Evolutionary conservation across 2,329 filamentous ascomycete species (phyloP).

Genomic region (Fusarium dlaminii): DNA sequence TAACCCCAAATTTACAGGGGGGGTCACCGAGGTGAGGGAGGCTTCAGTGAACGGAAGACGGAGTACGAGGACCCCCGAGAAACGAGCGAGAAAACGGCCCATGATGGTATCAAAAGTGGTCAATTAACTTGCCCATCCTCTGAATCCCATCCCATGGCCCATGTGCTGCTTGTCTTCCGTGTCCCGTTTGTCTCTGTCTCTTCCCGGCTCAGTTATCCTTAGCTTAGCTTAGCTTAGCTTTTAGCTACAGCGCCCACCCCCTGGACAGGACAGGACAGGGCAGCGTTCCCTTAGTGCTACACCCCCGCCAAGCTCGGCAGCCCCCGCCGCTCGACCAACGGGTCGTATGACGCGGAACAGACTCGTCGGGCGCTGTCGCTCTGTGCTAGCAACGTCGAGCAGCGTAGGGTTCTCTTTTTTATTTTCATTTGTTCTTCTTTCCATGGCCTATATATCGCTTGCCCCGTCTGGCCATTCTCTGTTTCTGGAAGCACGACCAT

Average conservation of each 20-base stretch:
- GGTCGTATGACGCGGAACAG: slow-evolving; percentile 44
- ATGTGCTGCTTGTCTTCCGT: not conserved
- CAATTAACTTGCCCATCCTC: slow-evolving; percentile 36
- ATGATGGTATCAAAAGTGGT: slow-evolving; percentile 19
- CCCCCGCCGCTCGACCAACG: slow-evolving; percentile 40
- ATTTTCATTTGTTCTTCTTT: not conserved
- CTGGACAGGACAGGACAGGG: not conserved
- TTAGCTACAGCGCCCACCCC: not conserved
- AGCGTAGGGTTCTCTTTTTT: not conserved
- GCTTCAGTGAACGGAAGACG: not conserved
- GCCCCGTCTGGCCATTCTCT: slow-evolving; percentile 44
- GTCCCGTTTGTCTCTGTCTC: not conserved
- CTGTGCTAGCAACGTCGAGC: not conserved
- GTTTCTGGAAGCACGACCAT: slow-evolving; percentile 26
- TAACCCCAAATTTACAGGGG: not conserved
- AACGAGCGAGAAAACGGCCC: slow-evolving; percentile 29
- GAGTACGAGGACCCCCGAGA: slow-evolving; percentile 17
- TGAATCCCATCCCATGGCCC: slow-evolving; percentile 34
- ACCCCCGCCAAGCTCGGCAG: slow-evolving; percentile 38
- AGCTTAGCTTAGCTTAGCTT: not conserved
- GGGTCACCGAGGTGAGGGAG: not conserved
- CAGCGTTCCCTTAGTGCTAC: not conserved
- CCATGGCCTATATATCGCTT: slow-evolving; percentile 42
- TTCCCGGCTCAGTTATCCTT: not conserved
- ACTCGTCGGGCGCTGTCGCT: slow-evolving; percentile 42